A percentile compares a stretch with the other conserved stretches of the same genome.
phyloP scores from a whole-genome alignment of 2,329 filamentous ascomycete species.

The Ophiostoma australiae region DNA sequence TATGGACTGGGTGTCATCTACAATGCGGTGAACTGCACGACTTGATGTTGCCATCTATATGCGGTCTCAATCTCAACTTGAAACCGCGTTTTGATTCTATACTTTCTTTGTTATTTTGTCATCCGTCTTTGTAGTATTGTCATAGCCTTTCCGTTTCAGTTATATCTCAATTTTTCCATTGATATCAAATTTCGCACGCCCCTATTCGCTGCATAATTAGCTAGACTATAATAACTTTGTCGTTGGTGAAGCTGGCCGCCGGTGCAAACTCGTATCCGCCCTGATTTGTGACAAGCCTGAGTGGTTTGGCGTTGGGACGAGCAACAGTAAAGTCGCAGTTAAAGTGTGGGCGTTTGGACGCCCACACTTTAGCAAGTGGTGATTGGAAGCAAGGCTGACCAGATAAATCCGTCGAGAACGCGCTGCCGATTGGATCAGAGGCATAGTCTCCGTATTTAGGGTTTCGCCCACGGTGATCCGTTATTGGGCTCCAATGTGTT shows the following conservation, averaged over 20 bases:
- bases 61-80: not conserved
- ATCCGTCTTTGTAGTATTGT: no score
- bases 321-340: not conserved
- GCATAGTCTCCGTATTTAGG: not conserved
- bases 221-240: not conserved
- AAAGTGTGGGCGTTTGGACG: not conserved
- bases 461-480: not conserved
- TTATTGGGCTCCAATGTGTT: not conserved
- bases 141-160: not conserved
- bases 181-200: no score
- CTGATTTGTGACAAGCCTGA: not conserved
- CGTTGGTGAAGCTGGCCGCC: not conserved
- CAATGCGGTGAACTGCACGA: not conserved
- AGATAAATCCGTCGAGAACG: not conserved
- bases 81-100: no score
- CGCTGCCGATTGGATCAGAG: not conserved
- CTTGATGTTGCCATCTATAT: not conserved
- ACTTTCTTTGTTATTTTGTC: no score
- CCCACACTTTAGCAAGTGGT: not conserved
- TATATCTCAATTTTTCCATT: no score
- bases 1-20: conserved; percentile 23
- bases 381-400: not conserved
- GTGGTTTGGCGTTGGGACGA: not conserved
- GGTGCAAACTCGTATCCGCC: not conserved
- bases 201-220: not conserved